A percentile compares a stretch with the other conserved stretches of the same genome.
Conservation (phyloP, 176 grass and related monocot genomes). For the Lolium multiflorum region DNA sequence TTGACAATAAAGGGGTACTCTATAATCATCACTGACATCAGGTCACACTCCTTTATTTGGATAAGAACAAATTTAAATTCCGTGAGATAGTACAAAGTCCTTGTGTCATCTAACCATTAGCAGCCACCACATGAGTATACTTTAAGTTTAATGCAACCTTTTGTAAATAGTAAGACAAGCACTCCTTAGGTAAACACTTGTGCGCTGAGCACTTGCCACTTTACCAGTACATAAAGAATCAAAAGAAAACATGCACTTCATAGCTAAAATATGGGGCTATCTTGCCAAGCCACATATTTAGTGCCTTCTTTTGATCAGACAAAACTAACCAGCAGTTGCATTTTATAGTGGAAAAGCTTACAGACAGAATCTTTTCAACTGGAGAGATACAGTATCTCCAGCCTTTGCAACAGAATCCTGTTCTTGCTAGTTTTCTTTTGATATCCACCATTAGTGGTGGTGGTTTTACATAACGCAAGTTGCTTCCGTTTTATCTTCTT, state of each 20-base stretch:
- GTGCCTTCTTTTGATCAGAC: conserved; percentile 11
- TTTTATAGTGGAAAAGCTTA: conserved; percentile 34
- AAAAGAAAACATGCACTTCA: conserved; percentile 27
- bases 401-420: conserved; percentile 39
- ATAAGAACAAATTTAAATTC: conserved; percentile 21
- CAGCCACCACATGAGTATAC: conserved; percentile 4
- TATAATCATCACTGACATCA: conserved; percentile 47
- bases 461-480: conserved; percentile 18
- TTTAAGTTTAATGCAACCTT: background rate
- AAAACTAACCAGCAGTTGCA: background rate
- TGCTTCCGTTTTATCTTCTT: background rate
- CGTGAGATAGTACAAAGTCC: conserved; percentile 1
- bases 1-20: background rate
- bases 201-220: conserved; percentile 34
- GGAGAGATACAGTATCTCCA: conserved; percentile 39
- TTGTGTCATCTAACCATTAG: conserved; percentile 39
- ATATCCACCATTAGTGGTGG: conserved; percentile 27
- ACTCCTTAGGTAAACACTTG: background rate
- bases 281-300: conserved; percentile 24
- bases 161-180: background rate
- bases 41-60: conserved; percentile 14
- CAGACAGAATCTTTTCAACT: conserved; percentile 31
- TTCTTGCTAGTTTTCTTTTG: conserved; percentile 38
- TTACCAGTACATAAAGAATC: conserved; percentile 19
- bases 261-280: conserved; percentile 23